phyloP scores from a whole-genome alignment of 352 stramenopile genomes.

The Pythium oligandrum region DNA sequence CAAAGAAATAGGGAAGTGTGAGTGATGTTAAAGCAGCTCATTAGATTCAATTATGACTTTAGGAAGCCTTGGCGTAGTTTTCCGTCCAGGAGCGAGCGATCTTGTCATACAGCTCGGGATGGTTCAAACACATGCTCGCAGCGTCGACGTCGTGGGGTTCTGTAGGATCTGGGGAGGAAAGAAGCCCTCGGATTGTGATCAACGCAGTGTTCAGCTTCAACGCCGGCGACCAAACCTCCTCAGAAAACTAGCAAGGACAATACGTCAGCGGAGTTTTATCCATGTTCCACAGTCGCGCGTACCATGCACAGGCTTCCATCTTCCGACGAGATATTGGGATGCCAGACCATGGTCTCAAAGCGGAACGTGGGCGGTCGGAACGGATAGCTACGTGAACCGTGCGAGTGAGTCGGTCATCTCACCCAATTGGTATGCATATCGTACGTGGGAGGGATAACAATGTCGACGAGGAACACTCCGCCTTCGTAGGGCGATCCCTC shows the following conservation, averaged over 20 bases:
- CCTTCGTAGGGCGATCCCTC: conserved; percentile 84
- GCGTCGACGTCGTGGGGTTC: conserved; percentile 94
- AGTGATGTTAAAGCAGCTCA: too few relatives aligned
- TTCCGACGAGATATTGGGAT: conserved; percentile 97
- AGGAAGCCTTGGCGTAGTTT: conserved; percentile 81
- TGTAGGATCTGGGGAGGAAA: conserved; percentile 91
- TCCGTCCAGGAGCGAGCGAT: conserved; percentile 97
- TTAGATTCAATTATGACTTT: background rate
- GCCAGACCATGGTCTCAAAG: conserved; percentile 95
- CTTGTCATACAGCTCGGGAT: conserved; percentile 89
- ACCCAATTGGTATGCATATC: background rate
- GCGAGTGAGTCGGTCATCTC: too few relatives aligned
- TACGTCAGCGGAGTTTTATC: background rate
- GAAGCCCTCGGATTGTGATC: conserved; percentile 92
- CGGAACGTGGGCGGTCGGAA: conserved; percentile 95
- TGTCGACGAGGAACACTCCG: conserved; percentile 90
- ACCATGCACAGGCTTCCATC: conserved; percentile 96
- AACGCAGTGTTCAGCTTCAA: conserved; percentile 97
- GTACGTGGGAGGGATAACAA: conserved; percentile 91
- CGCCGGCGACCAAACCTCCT: conserved; percentile 95
- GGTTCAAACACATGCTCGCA: conserved; percentile 94
- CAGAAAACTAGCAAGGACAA: background rate
- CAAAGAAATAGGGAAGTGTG: conserved; percentile 17
- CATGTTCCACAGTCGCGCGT: conserved; percentile 3
- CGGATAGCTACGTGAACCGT: conserved; percentile 55